Base-by-base conservation (phyloP, 129 eudicot genomes). In the Dittrichia graveolens region DNA sequence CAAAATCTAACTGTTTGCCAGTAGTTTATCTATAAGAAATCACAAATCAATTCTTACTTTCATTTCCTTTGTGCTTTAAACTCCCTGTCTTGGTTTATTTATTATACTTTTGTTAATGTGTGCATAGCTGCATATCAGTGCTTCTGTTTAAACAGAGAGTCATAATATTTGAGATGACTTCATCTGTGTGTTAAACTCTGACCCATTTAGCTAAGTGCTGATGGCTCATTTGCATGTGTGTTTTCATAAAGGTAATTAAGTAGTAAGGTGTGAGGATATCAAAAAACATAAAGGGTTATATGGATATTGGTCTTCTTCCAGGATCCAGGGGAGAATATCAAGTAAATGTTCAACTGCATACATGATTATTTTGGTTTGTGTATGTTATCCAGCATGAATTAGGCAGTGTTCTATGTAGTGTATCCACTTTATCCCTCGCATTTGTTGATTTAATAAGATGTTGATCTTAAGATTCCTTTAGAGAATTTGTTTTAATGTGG, bases 251-350 rank as follows among this genome's bases (percentile, higher is more conserved):
- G 61, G 44, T 37, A 12, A 60, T 31, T 58, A 37, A 58, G 9
- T 58, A 58, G 14, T 58, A 58, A 58, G 63, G 63, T 34, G 63
- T 58, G 63, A 58, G 12, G 2, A 4, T 58, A 58, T 31, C 64
- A 9, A 10, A 58, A 34, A 8, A 58, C 15, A 3, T 58, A 4
- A 34, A 31, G 41, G 10, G 42, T 9, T 58, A 47, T 47, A 41
- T 58, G 63, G 42, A 58, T 58, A 11, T 60, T 60, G 65, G 43
- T 37, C 43, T 35, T 58, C 6, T 11, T 1, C 12, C 3, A 7
- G 63, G 7, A 34, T 24, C 15, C 7, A 37, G 45, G 35, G 45
- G 65, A 37, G 43, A 60, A 35, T 37, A 60, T 60, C 18, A 60
- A 24, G 65, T 37, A 13, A 60, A 13, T 37, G 65, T 9, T 35